These are phyloP conservation scores for Cynara cardunculus DNA, from an alignment of 129 eudicot species.

Conservation along the genomic window DNA sequence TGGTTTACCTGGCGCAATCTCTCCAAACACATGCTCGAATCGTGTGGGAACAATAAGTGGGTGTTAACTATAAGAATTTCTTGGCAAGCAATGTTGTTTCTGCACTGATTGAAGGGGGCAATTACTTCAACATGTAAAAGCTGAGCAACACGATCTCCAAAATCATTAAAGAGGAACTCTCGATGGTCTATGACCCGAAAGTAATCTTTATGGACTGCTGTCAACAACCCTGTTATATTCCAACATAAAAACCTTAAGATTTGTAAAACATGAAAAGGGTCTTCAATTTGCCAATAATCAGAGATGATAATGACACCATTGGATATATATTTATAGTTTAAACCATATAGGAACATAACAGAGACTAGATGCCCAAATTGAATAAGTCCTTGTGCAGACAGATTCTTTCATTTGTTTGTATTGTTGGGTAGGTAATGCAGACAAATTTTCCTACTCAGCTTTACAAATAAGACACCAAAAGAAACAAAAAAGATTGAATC, in stretches of 20 bases:
- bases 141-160: constrained; percentile 93
- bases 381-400: neutral
- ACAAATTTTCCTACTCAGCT: neutral
- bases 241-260: constrained; percentile 6
- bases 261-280: neutral
- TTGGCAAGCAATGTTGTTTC: constrained; percentile 43
- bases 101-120: constrained; percentile 42
- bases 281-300: neutral
- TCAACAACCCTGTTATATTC: constrained; percentile 52
- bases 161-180: constrained; percentile 67
- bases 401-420: neutral
- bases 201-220: constrained; percentile 74
- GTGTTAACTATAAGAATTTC: constrained; percentile 81
- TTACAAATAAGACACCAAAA: neutral
- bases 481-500: neutral
- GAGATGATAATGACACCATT: neutral
- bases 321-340: too few relatives aligned
- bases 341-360: too few relatives aligned
- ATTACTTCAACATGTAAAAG: constrained; percentile 66
- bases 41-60: constrained; percentile 80
- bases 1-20: constrained; percentile 64
- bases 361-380: neutral
- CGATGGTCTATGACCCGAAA: constrained; percentile 62
- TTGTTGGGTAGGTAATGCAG: neutral
- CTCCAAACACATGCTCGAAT: constrained; percentile 73